Conservation (phyloP, 1,284 basidiomycete species). For the Ustilago tritici region DNA sequence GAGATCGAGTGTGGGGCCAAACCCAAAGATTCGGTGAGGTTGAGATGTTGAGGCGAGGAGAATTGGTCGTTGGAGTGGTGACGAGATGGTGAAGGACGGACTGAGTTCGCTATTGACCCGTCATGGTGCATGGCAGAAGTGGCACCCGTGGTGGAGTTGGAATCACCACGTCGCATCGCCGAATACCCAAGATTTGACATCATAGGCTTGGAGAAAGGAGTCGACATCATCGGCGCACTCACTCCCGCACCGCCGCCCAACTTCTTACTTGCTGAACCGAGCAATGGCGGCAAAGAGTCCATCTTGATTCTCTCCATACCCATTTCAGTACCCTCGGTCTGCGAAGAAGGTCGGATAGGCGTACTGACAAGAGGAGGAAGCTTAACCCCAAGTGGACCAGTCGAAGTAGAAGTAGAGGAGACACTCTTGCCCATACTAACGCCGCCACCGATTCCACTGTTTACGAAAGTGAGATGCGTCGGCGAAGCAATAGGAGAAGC, state of each 20-base stretch:
- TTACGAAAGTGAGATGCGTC: conserved; percentile 25
- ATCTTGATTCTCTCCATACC: conserved; percentile 28
- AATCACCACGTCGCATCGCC: conserved; percentile 28
- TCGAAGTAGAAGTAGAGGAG: conserved; percentile 18
- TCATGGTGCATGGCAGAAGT: conserved; percentile 8
- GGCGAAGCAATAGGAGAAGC: conserved; percentile 32
- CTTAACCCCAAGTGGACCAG: conserved; percentile 25
- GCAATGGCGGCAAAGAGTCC: conserved; percentile 35
- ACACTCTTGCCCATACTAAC: conserved; percentile 23
- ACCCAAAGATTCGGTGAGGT: conserved; percentile 62
- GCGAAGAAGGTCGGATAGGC: conserved; percentile 36
- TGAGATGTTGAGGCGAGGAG: conserved; percentile 64
- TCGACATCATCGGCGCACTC: conserved; percentile 32
- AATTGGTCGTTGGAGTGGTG: conserved; percentile 56
- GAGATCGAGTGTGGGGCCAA: conserved; percentile 64
- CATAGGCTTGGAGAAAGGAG: conserved; percentile 46
- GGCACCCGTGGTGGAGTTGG: background rate
- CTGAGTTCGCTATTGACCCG: conserved; percentile 12
- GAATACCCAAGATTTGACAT: conserved; percentile 26
- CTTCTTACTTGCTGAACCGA: conserved; percentile 39
- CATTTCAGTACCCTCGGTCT: conserved; percentile 16
- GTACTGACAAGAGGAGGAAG: conserved; percentile 47
- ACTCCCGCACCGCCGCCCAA: conserved; percentile 13
- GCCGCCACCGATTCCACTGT: conserved; percentile 6
- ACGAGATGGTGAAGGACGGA: conserved; percentile 38